These are phyloP conservation scores for Sporobolus alterniflorus DNA, from an alignment of 202 grass and related monocot genomes.

Conservation along the genomic window DNA sequence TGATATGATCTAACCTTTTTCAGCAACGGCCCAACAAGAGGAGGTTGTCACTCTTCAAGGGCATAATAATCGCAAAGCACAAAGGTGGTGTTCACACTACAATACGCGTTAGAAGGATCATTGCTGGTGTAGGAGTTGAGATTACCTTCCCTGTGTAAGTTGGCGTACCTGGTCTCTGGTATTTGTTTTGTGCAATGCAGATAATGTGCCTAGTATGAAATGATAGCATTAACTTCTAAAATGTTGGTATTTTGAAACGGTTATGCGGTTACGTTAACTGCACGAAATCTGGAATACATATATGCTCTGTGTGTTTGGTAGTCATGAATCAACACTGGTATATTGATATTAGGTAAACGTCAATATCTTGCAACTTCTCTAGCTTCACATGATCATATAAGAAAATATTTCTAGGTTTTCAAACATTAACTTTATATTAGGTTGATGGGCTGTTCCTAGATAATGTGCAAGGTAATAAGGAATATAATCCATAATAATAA, in stretches of 20 bases:
- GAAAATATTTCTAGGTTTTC: neutral
- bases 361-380: neutral
- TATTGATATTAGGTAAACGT: slow-evolving; percentile 1
- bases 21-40: slow-evolving; percentile 95
- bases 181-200: neutral
- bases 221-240: neutral
- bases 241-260: neutral
- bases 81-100: slow-evolving; percentile 94
- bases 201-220: slow-evolving; percentile 13
- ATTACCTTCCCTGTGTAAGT: slow-evolving; percentile 99
- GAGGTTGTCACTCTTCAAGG: slow-evolving; percentile 89
- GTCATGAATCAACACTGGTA: neutral
- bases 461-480: slow-evolving; percentile 13
- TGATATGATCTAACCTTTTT: slow-evolving; percentile 32
- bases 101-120: slow-evolving; percentile 92
- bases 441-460: neutral
- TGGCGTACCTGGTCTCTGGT: neutral
- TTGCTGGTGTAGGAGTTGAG: slow-evolving; percentile 93
- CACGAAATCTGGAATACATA: neutral
- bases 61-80: slow-evolving; percentile 95
- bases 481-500: neutral
- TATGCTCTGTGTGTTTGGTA: neutral
- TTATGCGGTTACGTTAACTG: neutral
- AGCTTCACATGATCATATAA: neutral
- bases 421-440: neutral